phyloP scores from a whole-genome alignment of 139 green algal species.

The Coelastrella sp. region DNA sequence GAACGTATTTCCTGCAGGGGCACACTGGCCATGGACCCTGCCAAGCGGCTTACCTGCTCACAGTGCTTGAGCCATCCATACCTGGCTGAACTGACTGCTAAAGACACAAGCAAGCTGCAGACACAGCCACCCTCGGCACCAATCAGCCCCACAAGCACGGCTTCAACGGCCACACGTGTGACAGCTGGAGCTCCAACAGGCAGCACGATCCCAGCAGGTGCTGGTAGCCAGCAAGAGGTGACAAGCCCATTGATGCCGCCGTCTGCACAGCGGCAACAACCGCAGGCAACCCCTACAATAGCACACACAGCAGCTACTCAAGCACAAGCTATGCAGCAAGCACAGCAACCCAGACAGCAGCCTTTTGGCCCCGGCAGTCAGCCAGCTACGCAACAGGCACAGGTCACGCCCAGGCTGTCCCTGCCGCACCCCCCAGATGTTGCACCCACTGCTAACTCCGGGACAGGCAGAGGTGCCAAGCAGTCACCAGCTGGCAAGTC shows the following conservation, averaged over 20 bases:
- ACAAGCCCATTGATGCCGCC: background rate
- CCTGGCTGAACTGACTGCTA: conserved; percentile 57
- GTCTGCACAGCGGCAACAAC: background rate
- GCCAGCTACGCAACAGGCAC: conserved; percentile 11
- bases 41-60: conserved; percentile 55
- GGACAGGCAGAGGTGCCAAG: background rate
- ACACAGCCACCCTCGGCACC: background rate
- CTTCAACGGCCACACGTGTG: background rate
- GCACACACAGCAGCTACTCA: background rate
- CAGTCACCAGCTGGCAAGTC: background rate
- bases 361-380: background rate
- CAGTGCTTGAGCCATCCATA: conserved; percentile 75
- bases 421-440: background rate
- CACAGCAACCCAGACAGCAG: background rate
- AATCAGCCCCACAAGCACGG: background rate
- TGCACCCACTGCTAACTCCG: background rate
- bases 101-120: background rate
- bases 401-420: background rate
- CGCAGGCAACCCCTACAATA: background rate
- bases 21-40: conserved; percentile 70
- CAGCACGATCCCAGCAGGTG: conserved; percentile 13
- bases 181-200: conserved; percentile 8
- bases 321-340: background rate
- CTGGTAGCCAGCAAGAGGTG: background rate
- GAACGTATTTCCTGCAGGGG: conserved; percentile 44